phyloP scores from a whole-genome alignment of 805 yeast species.

The Cyberlindnera mississippiensis region DNA sequence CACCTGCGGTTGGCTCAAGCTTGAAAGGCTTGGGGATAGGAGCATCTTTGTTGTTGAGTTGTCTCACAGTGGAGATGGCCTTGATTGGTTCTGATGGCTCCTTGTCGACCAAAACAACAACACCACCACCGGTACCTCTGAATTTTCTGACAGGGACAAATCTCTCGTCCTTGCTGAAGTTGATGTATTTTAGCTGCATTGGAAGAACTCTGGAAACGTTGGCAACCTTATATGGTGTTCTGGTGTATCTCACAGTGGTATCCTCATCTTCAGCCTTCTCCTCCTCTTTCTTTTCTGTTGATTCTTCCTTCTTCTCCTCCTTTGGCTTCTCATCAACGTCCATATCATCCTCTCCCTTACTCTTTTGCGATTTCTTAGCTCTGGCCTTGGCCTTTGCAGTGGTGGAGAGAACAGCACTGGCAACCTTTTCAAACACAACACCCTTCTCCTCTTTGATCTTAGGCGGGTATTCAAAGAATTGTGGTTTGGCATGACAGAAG shows the following conservation, averaged over 20 bases:
- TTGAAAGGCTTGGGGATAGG: slow-evolving; percentile 70
- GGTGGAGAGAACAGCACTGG: slow-evolving; percentile 91
- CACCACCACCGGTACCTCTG: slow-evolving; percentile 58
- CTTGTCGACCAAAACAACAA: slow-evolving; percentile 66
- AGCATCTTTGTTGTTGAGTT: slow-evolving; percentile 67
- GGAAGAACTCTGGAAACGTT: slow-evolving; percentile 91
- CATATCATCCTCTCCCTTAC: slow-evolving; percentile 49
- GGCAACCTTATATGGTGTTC: slow-evolving; percentile 63
- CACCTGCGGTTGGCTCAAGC: slow-evolving; percentile 32
- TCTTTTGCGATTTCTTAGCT: slow-evolving; percentile 61
- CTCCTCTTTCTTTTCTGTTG: slow-evolving; percentile 22
- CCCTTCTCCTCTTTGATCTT: slow-evolving; percentile 74
- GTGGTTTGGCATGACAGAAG: slow-evolving; percentile 76
- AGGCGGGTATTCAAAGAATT: slow-evolving; percentile 85
- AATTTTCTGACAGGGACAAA: slow-evolving; percentile 80
- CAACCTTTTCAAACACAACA: slow-evolving; percentile 82
- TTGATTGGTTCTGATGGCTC: slow-evolving; percentile 57
- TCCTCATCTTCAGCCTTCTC: slow-evolving; percentile 23
- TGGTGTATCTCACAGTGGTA: slow-evolving; percentile 47
- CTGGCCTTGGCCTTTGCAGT: slow-evolving; percentile 93
- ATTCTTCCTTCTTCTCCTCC: slow-evolving; percentile 25
- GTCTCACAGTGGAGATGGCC: slow-evolving; percentile 79
- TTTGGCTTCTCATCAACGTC: slow-evolving; percentile 36
- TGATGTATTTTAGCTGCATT: slow-evolving; percentile 75
- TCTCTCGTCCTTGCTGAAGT: slow-evolving; percentile 71